These are phyloP conservation scores for Suhomyces wounanorum DNA, from an alignment of 1,139 yeast genomes.

Conservation along the genomic window DNA sequence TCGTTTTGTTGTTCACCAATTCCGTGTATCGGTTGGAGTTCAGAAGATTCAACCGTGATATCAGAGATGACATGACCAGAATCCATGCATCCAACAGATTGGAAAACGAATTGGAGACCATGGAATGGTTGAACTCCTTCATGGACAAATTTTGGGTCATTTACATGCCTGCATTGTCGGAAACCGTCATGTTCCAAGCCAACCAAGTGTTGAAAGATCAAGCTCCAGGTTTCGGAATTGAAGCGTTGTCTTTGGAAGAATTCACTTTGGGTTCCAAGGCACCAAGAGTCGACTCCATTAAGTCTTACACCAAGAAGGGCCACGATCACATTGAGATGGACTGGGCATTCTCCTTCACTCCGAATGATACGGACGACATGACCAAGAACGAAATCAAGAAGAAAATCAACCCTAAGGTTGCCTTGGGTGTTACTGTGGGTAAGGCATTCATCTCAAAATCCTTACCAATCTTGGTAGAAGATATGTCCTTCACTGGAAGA, in stretches of 20 bases:
- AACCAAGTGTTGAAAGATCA: conserved; percentile 66
- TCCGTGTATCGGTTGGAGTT: conserved; percentile 71
- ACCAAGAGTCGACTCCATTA: conserved; percentile 69
- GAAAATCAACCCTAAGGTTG: conserved; percentile 76
- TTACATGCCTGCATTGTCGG: conserved; percentile 84
- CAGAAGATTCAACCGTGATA: conserved; percentile 69
- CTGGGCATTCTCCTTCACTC: conserved; percentile 79
- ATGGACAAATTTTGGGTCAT: conserved; percentile 82
- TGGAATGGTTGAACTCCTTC: conserved; percentile 79
- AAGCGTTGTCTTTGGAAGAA: conserved; percentile 67
- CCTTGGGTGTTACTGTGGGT: conserved; percentile 76
- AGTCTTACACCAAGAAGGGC: conserved; percentile 69
- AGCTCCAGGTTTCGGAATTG: conserved; percentile 83
- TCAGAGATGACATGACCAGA: conserved; percentile 74
- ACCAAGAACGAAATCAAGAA: conserved; percentile 69
- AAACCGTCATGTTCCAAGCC: conserved; percentile 67
- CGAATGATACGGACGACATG: conserved; percentile 81
- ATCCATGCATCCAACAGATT: conserved; percentile 58
- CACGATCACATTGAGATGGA: conserved; percentile 74
- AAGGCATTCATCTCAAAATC: conserved; percentile 74
- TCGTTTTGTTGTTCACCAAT: conserved; percentile 60
- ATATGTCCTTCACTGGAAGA: conserved; percentile 73
- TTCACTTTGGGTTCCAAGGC: conserved; percentile 80
- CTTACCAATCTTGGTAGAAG: conserved; percentile 75
- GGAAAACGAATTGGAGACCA: conserved; percentile 65